Evolutionary conservation across 2,329 filamentous ascomycete species (phyloP).

Genomic region (Neonectria magnoliae): DNA sequence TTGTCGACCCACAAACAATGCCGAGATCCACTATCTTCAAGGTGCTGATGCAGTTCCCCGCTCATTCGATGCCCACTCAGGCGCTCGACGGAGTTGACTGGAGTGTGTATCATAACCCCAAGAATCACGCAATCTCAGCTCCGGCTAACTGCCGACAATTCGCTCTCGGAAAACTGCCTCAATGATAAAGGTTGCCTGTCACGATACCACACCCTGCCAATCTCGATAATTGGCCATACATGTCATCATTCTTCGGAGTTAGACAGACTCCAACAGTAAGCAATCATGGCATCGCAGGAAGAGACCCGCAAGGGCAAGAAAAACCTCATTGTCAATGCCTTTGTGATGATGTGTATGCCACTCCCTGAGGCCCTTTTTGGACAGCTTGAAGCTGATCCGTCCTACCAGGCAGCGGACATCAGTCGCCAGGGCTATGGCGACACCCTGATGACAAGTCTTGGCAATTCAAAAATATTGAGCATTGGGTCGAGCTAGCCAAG

Average conservation of each 20-base stretch:
- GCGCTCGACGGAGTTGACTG: conserved; percentile 8
- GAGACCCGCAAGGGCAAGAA: conserved; percentile 45
- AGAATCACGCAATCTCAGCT: conserved; percentile 37
- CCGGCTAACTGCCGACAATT: conserved; percentile 3
- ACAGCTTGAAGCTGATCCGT: conserved; percentile 20
- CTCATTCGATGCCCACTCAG: conserved; percentile 20
- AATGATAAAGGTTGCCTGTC: conserved; percentile 23
- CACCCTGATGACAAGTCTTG: conserved; percentile 72
- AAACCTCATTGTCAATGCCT: conserved; percentile 55
- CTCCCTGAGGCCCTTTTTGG: background rate
- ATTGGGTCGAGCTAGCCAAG: conserved; percentile 70
- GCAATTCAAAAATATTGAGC: conserved; percentile 67
- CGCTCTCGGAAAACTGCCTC: conserved; percentile 8
- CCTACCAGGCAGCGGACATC: conserved; percentile 53
- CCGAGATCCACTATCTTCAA: conserved; percentile 13
- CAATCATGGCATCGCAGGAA: conserved; percentile 31
- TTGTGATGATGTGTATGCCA: conserved; percentile 53
- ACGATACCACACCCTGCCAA: background rate
- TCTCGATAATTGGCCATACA: background rate
- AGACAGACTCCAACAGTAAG: conserved; percentile 9
- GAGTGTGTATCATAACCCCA: conserved; percentile 25
- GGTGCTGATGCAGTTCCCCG: conserved; percentile 8
- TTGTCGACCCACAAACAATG: conserved; percentile 11
- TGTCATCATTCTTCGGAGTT: conserved; percentile 1
- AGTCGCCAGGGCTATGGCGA: conserved; percentile 62